These are phyloP conservation scores for Neopestalotiopsis sp. DNA, from an alignment of 2,329 filamentous ascomycete species.

Conservation along the genomic window DNA sequence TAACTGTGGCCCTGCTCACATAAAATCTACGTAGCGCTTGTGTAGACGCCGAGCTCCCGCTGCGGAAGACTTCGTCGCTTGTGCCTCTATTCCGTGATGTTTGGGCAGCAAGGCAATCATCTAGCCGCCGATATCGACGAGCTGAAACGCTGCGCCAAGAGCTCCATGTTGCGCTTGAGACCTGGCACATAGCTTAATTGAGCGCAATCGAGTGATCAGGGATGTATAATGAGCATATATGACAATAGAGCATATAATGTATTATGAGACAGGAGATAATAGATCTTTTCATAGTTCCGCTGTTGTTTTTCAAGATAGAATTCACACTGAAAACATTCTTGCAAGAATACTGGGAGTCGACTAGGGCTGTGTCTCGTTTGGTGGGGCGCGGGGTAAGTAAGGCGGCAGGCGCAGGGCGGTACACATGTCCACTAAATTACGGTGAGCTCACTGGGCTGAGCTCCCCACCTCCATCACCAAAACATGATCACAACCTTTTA, in stretches of 20 bases:
- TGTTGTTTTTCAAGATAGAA: no score
- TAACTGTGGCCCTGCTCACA: neutral
- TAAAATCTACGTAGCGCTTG: neutral
- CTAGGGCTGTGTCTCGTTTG: neutral
- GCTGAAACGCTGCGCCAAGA: no score
- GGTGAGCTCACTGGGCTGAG: neutral
- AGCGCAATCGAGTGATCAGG: no score
- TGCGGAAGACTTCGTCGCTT: constrained; percentile 5
- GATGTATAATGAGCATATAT: no score
- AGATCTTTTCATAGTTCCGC: no score
- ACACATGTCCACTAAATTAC: neutral
- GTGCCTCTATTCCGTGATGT: neutral
- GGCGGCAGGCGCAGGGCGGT: neutral
- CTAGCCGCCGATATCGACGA: no score
- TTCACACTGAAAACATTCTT: no score
- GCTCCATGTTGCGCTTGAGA: no score
- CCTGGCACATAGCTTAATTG: no score
- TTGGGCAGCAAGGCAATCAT: neutral
- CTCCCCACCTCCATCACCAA: neutral
- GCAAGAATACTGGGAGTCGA: neutral
- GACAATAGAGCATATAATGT: no score
- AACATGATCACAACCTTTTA: neutral
- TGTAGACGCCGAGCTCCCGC: neutral
- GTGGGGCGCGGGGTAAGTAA: neutral
- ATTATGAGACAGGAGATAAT: no score